A percentile compares a stretch with the other conserved stretches of the same genome.
Evolutionary conservation across 805 yeast genomes (phyloP).

Genomic region (Brettanomyces nanus): DNA sequence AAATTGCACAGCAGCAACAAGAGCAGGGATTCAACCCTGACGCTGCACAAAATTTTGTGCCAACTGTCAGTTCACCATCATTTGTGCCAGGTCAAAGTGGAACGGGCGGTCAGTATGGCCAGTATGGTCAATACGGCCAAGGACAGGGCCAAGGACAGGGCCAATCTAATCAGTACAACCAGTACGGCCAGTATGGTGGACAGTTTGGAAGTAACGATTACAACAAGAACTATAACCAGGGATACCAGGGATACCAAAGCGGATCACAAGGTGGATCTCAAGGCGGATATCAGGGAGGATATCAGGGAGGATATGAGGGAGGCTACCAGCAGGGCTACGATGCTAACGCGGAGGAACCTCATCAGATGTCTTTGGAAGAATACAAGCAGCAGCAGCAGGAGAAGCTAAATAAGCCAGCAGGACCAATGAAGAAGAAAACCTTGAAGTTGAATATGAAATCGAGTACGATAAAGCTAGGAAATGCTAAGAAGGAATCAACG

Average conservation of each 20-base stretch:
- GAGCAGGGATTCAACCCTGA: conserved; percentile 36
- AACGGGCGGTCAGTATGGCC: conserved; percentile 17
- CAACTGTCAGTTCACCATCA: conserved; percentile 28
- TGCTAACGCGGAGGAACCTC: conserved; percentile 16
- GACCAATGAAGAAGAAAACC: conserved; percentile 43
- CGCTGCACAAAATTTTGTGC: conserved; percentile 41
- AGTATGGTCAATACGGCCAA: conserved; percentile 10
- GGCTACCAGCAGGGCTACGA: conserved; percentile 14
- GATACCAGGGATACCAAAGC: conserved; percentile 1
- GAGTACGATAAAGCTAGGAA: conserved; percentile 34
- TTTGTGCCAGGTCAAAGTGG: conserved; percentile 27
- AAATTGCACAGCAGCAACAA: conserved; percentile 2
- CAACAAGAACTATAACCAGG: conserved; percentile 1
- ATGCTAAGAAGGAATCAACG: conserved; percentile 43
- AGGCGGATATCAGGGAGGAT: conserved; percentile 1
- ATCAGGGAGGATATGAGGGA: conserved; percentile 6
- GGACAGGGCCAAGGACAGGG: conserved; percentile 11
- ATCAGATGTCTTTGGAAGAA: conserved; percentile 74
- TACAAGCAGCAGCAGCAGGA: conserved; percentile 62
- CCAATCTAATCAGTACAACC: conserved; percentile 6
- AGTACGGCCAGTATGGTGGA: conserved; percentile 16
- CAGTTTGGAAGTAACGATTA: conserved; percentile 10
- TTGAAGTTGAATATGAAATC: conserved; percentile 60
- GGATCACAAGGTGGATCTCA: background rate
- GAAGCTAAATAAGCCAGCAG: conserved; percentile 35